Evolutionary conservation across 2,329 filamentous ascomycete genomes (phyloP).

Genomic region (Nothophoma quercina): DNA sequence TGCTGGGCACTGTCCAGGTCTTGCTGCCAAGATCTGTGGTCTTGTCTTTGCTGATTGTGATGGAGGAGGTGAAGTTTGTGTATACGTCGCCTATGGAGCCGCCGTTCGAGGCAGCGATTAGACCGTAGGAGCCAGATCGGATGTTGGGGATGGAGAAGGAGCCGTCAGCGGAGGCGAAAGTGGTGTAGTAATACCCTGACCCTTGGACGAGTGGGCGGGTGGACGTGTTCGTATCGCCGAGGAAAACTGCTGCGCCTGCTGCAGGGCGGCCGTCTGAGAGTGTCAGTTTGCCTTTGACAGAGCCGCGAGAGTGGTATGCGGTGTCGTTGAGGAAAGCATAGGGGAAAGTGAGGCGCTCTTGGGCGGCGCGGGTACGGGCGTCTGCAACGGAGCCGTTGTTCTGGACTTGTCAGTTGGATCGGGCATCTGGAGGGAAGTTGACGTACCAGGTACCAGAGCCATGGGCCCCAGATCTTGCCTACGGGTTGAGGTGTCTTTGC

Average conservation of each 20-base stretch:
- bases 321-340: constrained; percentile 55
- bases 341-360: constrained; percentile 53
- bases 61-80: constrained; percentile 50
- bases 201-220: constrained; percentile 55
- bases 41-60: constrained; percentile 42
- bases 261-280: constrained; percentile 57
- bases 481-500: constrained; percentile 32
- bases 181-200: constrained; percentile 55
- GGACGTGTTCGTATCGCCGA: constrained; percentile 53
- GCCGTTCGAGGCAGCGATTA: constrained; percentile 58
- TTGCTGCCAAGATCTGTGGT: constrained; percentile 44
- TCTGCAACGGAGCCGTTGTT: constrained; percentile 56
- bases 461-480: constrained; percentile 37
- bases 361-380: constrained; percentile 43
- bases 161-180: constrained; percentile 51
- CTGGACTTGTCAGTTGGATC: too few relatives aligned
- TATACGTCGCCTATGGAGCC: constrained; percentile 53
- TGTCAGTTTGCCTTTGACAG: constrained; percentile 50
- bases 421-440: background rate
- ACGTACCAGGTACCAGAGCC: constrained; percentile 36
- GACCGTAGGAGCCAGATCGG: constrained; percentile 51
- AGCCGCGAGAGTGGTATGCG: constrained; percentile 55
- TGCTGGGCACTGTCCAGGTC: constrained; percentile 47
- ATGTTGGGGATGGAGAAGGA: constrained; percentile 52
- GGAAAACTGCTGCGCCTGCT: constrained; percentile 55